Evolutionary conservation across 139 green algal genomes (phyloP), one percentile per base, ranked within the genome.

Genomic region (Chloropicon primus): DNA sequence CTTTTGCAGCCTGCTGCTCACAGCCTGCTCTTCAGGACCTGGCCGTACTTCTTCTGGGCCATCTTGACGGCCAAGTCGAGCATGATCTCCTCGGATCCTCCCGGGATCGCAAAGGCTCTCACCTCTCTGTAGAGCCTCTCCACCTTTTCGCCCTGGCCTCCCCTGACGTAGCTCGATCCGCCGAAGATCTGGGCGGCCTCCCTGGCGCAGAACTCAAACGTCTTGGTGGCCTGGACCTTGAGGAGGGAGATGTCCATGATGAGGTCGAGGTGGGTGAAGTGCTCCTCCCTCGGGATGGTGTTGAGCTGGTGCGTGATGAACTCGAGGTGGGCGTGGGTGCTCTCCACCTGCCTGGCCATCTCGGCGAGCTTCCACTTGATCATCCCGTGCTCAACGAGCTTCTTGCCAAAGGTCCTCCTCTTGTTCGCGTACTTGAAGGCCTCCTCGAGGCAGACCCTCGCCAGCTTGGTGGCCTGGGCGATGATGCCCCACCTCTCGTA

Each of bases 391-490:
- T 85, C 78, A 5, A 82, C 72, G 25, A 85, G 72, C 21, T 26
- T 77, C 77, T 85, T 82, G 21, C 82, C 82, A 27, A 85, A 85
- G 22, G 82, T 82, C 24, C 62, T 54, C 21, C 82, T 53, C 28
- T 80, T 71, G 21, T 75, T 27, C 1, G 82, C 82, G 72, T 81
- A 85, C 27, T 41, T 71, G 24, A 85, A 73, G 26, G 75, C 26
- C n/a, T 85, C 78, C 62, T 85, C 82, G 5, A 83, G 74, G 74
- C 78, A 83, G 22, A 83, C 78, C n/a, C 79, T 75, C 27, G 82
- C 78, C 71, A 81, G 79, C 3, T 76, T 17, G 24, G 74, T 81
- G 27, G 82, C 82, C 27, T 81, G 76, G n/a, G 73, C 71, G 3
- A 82, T 53, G 73, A 85, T 77, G 54, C 75, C 76, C 78, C 78